Base-by-base conservation (phyloP, 371 early-diverging fungal genomes). In the Syncephalastrum monosporum region DNA sequence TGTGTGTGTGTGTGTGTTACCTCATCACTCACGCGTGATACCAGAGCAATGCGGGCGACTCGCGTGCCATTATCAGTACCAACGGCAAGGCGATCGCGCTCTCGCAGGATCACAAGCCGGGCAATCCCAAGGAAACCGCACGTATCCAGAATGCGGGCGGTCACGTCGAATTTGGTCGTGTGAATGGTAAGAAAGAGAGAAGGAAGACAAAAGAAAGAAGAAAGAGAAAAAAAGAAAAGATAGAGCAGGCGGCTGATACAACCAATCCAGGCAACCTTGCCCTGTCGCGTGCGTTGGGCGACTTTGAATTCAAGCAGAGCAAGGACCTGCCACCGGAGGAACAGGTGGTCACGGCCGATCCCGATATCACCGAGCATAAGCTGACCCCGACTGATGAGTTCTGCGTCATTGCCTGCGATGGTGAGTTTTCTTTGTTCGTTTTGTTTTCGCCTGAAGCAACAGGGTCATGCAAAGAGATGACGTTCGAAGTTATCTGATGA, bases 101-200 rank as follows among this genome's bases (percentile, higher is more conserved):
- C 56, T 94, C 95, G n/a, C 74, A 79, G 60, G 98, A 98, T 71
- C 98, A 98, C 77, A 98, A 98, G 68, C 98, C 98, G 15, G 82
- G 68, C 16, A 88, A 92, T 65, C 55, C 50, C 76, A 87, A 74
- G 44, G 98, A 98, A 74, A 71, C 81, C 17, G 76, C 77, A 47
- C 83, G 98, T 42, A 98, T 98, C 67, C 68, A 68, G 42, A 82
- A 80, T 4, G 96, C 94, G 23, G 98, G 97, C 53, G 96, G 97
- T 4, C 93, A 90, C 82, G 95, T 98, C 38, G 95, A 96, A 64
- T 92, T 86, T 79, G 94, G 93, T 5, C 86, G 98, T 24, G 97
- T 98, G 42, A 98, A 98, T 75, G 98, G 98, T 82, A 79, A 42
- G 59, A 49, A 16, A 10, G 10, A 38, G 41, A 33, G 38, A 33